Base-by-base conservation (phyloP, 1,139 yeast species). In the Blastobotrys illinoisensis region DNA sequence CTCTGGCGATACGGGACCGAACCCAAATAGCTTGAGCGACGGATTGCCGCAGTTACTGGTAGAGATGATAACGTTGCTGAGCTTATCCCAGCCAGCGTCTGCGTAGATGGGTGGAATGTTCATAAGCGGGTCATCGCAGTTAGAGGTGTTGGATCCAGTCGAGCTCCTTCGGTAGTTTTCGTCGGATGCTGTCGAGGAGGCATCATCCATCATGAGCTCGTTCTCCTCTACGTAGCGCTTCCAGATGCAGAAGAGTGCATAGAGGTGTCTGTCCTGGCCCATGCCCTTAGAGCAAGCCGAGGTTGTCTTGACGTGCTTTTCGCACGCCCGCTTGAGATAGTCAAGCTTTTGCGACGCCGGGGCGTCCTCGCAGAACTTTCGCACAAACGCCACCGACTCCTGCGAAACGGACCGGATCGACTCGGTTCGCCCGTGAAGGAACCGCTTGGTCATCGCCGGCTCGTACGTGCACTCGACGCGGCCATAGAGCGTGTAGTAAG, bases 401-500 rank as follows among this genome's bases (percentile, higher is more conserved):
- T 80, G 78, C 11, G 95, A 83, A 1, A 89, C 97, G 0, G 95
- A 80, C 63, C 97, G 78, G 53, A 90, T 83, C 3, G 97, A 96
- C 71, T 90, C 97, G 0, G 97, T 90, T 67, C 97, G 79, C 14
- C 97, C 97, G 68, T 90, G 96, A 61, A 85, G 79, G 67, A 84
- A 90, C 56, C 77, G 77, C 69, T 90, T 90, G 1, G 97, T 90
- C 97, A 90, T 90, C 11, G 96, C 96, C 2, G 97, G 97, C 72
- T 90, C 97, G 70, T 90, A 90, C 13, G 96, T 88, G 63, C 95
- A 88, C 69, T 89, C 97, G 46, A 89, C 95, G 66, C 87, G 87
- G 48, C 97, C 97, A 68, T 90, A 90, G 52, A 90, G 78, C 0
- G 96, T 95, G 67, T 88, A 90, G 71, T 89, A 90, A 9, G 96